phyloP scores from a whole-genome alignment of 1,284 basidiomycete genomes.

The Boletus hoseneyae region DNA sequence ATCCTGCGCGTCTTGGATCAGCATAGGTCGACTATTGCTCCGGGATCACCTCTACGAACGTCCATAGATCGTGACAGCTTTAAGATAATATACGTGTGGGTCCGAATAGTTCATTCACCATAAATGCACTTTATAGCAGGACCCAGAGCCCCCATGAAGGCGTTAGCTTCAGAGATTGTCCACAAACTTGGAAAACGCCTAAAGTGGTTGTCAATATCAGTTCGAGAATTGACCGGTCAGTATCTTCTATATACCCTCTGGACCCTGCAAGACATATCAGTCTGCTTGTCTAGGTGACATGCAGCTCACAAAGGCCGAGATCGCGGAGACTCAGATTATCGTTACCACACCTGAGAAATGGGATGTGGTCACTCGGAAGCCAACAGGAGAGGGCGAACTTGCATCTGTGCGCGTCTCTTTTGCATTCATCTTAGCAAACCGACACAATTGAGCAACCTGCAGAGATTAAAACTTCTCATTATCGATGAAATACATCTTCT shows the following conservation, averaged over 20 bases:
- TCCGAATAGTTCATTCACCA: background rate
- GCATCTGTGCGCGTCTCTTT: conserved; percentile 62
- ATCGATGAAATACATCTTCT: conserved; percentile 98
- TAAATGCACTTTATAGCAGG: conserved; percentile 2
- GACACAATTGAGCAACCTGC: conserved; percentile 9
- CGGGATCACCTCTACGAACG: conserved; percentile 41
- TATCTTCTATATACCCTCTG: background rate
- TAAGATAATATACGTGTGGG: conserved; percentile 97
- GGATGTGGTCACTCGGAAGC: conserved; percentile 99
- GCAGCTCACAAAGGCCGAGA: conserved; percentile 94
- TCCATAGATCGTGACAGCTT: conserved; percentile 74
- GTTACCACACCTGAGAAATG: conserved; percentile 99
- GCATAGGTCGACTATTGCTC: conserved; percentile 44
- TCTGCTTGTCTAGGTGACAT: conserved; percentile 73
- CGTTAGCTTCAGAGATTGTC: conserved; percentile 93
- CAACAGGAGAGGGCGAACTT: conserved; percentile 93
- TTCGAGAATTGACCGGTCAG: conserved; percentile 87
- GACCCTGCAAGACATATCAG: background rate
- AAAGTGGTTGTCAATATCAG: conserved; percentile 85
- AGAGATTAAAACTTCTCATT: conserved; percentile 94
- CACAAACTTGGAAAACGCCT: conserved; percentile 90
- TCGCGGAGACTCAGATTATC: conserved; percentile 95
- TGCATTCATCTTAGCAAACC: background rate
- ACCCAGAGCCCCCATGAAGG: conserved; percentile 94
- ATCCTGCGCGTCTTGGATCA: conserved; percentile 87